A percentile compares a stretch with the other conserved stretches of the same genome.
phyloP scores from a whole-genome alignment of 768 basidiomycete species.

The Suillus ampliporus region DNA sequence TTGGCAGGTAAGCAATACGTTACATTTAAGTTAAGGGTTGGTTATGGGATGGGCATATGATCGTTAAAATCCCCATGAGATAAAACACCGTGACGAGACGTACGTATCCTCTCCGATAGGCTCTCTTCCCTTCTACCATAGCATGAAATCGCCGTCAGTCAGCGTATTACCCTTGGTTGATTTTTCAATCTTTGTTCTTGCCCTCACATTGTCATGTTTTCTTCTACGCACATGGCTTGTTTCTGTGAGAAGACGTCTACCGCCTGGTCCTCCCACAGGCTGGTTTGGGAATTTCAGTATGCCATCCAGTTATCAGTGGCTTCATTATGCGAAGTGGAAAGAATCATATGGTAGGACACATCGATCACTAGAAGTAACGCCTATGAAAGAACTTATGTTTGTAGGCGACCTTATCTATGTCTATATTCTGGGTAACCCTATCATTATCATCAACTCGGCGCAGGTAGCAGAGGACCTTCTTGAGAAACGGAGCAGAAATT shows the following conservation, averaged over 20 bases:
- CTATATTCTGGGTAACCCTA: constrained; percentile 49
- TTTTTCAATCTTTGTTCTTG: constrained; percentile 7
- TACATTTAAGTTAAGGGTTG: not conserved
- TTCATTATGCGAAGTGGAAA: constrained; percentile 51
- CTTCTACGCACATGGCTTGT: constrained; percentile 19
- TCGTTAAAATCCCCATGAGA: not conserved
- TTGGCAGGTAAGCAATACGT: constrained; percentile 14
- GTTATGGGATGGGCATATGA: not conserved
- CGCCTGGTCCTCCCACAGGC: constrained; percentile 49
- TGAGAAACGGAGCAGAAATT: constrained; percentile 50
- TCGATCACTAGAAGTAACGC: not conserved
- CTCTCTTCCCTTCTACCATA: not conserved
- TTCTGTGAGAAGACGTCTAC: constrained; percentile 22
- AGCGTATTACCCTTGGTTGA: not conserved
- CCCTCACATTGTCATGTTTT: constrained; percentile 17
- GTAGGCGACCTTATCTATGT: constrained; percentile 55
- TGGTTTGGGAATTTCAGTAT: constrained; percentile 42
- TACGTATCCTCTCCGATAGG: not conserved
- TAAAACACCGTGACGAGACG: not conserved
- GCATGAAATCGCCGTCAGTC: constrained; percentile 7
- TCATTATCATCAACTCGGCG: constrained; percentile 52
- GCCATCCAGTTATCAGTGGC: constrained; percentile 48
- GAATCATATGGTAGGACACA: constrained; percentile 43
- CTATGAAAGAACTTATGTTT: constrained; percentile 8
- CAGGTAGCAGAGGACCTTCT: constrained; percentile 48